Evolutionary conservation across 1,139 yeast genomes (phyloP).

Genomic region (Geotrichum restrictum): DNA sequence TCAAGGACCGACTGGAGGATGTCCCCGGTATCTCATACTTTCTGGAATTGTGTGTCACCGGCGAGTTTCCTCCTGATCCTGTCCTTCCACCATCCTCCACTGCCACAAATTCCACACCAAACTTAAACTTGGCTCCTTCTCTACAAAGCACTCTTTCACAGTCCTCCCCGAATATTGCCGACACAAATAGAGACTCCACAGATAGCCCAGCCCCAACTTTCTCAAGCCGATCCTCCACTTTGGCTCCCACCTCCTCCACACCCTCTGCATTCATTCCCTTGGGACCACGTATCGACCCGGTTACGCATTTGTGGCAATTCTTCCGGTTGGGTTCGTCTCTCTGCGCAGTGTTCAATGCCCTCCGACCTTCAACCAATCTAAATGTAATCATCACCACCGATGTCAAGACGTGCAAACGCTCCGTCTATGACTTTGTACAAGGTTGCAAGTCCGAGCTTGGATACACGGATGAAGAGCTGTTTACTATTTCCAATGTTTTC

Average conservation of each 20-base stretch:
- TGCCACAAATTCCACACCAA: too few relatives aligned
- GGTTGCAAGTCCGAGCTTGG: slow-evolving; percentile 78
- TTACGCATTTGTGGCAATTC: slow-evolving; percentile 80
- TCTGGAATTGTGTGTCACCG: slow-evolving; percentile 44
- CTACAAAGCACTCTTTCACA: background rate
- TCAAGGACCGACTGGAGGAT: slow-evolving; percentile 55
- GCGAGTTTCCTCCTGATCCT: slow-evolving; percentile 23
- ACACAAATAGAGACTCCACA: slow-evolving; percentile 14
- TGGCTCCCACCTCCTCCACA: slow-evolving; percentile 8
- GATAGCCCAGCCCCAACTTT: slow-evolving; percentile 7
- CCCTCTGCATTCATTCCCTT: slow-evolving; percentile 26
- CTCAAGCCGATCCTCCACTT: slow-evolving; percentile 8
- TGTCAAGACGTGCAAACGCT: slow-evolving; percentile 76
- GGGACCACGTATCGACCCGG: slow-evolving; percentile 62
- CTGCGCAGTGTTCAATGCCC: slow-evolving; percentile 71
- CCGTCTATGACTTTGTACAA: slow-evolving; percentile 82
- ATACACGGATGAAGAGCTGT: slow-evolving; percentile 74
- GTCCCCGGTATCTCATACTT: slow-evolving; percentile 73
- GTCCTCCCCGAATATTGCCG: background rate
- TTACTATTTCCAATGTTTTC: slow-evolving; percentile 86
- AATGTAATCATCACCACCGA: slow-evolving; percentile 49
- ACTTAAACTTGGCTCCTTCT: slow-evolving; percentile 6
- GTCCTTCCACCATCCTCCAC: background rate
- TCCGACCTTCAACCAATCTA: slow-evolving; percentile 39
- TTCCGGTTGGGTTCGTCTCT: slow-evolving; percentile 92